phyloP scores from a whole-genome alignment of 306 rosid species.

The Nissolia schottii region DNA sequence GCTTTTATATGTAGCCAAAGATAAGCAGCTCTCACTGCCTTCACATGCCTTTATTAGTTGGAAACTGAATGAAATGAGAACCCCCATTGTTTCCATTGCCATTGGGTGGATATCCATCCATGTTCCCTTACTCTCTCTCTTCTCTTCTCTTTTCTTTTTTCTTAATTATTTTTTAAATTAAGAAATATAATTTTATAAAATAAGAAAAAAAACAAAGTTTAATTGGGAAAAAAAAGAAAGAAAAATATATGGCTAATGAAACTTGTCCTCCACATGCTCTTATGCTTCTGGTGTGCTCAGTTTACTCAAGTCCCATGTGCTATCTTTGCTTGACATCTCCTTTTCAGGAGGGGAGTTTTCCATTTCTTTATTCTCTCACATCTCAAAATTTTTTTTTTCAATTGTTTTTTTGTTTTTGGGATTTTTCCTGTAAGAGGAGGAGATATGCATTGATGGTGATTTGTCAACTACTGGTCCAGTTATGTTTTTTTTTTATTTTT shows the following conservation, averaged over 20 bases:
- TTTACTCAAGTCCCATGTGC: conserved; percentile 74
- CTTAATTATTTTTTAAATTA: background rate
- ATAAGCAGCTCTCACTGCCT: conserved; percentile 51
- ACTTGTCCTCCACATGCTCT: conserved; percentile 65
- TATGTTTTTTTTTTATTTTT: conserved; percentile 30
- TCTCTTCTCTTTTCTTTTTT: background rate
- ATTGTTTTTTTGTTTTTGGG: conserved; percentile 28
- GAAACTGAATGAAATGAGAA: conserved; percentile 41
- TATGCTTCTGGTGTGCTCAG: conserved; percentile 57
- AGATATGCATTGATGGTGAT: conserved; percentile 68
- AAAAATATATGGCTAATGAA: conserved; percentile 25
- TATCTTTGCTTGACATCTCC: conserved; percentile 40
- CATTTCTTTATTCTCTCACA: conserved; percentile 3
- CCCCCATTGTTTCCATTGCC: conserved; percentile 57
- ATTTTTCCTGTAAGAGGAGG: conserved; percentile 26
- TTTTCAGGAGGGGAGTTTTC: background rate
- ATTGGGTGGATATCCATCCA: conserved; percentile 65
- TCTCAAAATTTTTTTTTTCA: conserved; percentile 13
- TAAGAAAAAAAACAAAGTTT: background rate
- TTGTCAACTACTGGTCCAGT: conserved; percentile 66
- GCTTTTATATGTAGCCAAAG: conserved; percentile 46
- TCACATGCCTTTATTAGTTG: conserved; percentile 76
- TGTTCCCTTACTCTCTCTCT: conserved; percentile 39
- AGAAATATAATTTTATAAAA: background rate
- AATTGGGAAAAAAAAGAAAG: background rate